Evolutionary conservation across 2,329 filamentous ascomycete genomes (phyloP), one percentile per base, ranked within the genome.

Genomic region (Colletotrichum gloeosporioides): DNA sequence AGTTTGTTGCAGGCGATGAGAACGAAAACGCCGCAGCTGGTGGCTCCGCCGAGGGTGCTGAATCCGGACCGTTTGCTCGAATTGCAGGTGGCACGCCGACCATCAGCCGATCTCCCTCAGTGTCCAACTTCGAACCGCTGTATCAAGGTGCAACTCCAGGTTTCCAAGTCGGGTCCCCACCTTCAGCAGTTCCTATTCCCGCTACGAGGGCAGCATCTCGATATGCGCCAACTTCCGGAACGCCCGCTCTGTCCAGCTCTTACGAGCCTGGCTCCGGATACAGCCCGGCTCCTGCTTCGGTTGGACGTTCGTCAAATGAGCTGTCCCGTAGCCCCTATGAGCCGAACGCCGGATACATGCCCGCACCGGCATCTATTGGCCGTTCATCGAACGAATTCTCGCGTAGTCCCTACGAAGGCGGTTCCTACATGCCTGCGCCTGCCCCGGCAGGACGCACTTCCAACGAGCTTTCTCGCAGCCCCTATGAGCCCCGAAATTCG

Each of bases 1-100:
- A 96, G 81, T 99, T 99, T 82, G 96, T 99, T 77, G 93, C 95
- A 68, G 98, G 97, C 16, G 96, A 98, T 76, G 96, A 99, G 71
- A 92, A 91, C 69, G 94, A 95, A 68, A 88, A 89, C 39, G 88
- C 88, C 12, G 92, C 90, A 1, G 89, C 89, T 70, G 91, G 88
- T 10, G 88, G 91, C 15, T 88, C 87, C 7, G 89, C 89, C 69
- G 92, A 91, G 61, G 88, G 84, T 39, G 86, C 83, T 25, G 94
- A 95, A 76, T 85, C 90, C 69, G 95, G 96, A 0, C 96, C 95
- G 2, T 99, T 99, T 83, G 93, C 95, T 9, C 94, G 94, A 70
- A 92, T 98, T 69, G 90, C 94, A 32, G 92, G 94, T n/a, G 92
- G 92, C 34, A 95, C 94, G 3, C 94, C 95, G 8, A 94, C 91